Conservation (phyloP, 208 protist genomes). For the Acanthamoeba healyi region DNA sequence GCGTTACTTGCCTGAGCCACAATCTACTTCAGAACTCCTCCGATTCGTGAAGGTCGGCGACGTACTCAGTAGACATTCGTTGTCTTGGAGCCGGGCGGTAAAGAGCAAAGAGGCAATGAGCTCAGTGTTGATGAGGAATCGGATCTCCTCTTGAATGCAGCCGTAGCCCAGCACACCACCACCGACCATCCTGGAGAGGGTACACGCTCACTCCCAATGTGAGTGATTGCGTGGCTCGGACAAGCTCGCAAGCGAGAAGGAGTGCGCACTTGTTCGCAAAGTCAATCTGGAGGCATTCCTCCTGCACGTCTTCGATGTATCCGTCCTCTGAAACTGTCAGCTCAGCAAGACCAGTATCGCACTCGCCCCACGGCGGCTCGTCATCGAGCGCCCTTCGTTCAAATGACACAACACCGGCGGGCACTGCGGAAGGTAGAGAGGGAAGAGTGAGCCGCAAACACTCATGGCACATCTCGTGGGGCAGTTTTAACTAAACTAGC, state of each 20-base stretch:
- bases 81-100: conserved; percentile 43
- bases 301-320: conserved; percentile 27
- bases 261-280: conserved; percentile 66
- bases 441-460: too few relatives aligned
- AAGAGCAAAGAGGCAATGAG: conserved; percentile 61
- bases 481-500: too few relatives aligned
- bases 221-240: too few relatives aligned
- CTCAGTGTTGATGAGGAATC: conserved; percentile 75
- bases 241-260: neutral
- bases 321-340: neutral
- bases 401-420: neutral
- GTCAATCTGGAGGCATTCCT: conserved; percentile 65
- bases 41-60: too few relatives aligned
- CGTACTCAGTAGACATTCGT: conserved; percentile 58
- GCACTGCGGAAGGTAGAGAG: neutral
- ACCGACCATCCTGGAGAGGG: conserved; percentile 67
- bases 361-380: conserved; percentile 27
- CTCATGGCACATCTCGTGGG: too few relatives aligned
- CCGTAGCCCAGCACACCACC: conserved; percentile 70
- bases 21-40: too few relatives aligned
- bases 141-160: conserved; percentile 75
- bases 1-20: too few relatives aligned
- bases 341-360: neutral
- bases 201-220: neutral
- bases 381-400: conserved; percentile 24